Evolutionary conservation across 2,329 filamentous ascomycete species (phyloP).

Genomic region (Scedosporium dehoogii): DNA sequence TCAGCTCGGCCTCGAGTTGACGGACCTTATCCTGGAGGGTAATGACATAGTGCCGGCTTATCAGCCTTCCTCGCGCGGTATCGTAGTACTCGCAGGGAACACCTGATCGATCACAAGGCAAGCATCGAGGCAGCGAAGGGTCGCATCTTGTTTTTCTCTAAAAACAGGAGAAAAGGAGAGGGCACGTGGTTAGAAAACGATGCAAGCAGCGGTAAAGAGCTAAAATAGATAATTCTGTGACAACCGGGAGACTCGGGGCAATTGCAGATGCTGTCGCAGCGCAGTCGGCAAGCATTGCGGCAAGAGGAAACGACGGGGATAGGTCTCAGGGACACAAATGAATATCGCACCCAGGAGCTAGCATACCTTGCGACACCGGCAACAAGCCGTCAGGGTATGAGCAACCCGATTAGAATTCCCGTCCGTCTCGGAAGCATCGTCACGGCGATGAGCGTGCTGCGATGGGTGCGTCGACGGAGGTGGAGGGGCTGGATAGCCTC

Average conservation of each 20-base stretch:
- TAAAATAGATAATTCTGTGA: not conserved
- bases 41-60: constrained; percentile 86
- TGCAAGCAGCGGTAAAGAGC: not conserved
- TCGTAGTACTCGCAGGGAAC: constrained; percentile 94
- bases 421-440: constrained; percentile 38
- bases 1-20: constrained; percentile 71
- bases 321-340: not conserved
- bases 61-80: constrained; percentile 72
- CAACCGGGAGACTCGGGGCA: not conserved
- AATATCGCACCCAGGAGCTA: not conserved
- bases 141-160: constrained; percentile 96
- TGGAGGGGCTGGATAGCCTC: constrained; percentile 32
- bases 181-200: not conserved
- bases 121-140: constrained; percentile 79
- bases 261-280: not conserved
- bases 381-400: constrained; percentile 72
- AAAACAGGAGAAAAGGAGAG: not conserved
- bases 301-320: not conserved
- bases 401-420: constrained; percentile 53
- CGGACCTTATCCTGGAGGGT: constrained; percentile 81
- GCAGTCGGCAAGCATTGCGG: not conserved
- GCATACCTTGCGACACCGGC: constrained; percentile 66
- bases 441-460: constrained; percentile 17
- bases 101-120: constrained; percentile 85
- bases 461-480: constrained; percentile 14